These are phyloP conservation scores for Xylariales sp. DNA, from an alignment of 2,329 filamentous ascomycete species.

Conservation along the genomic window DNA sequence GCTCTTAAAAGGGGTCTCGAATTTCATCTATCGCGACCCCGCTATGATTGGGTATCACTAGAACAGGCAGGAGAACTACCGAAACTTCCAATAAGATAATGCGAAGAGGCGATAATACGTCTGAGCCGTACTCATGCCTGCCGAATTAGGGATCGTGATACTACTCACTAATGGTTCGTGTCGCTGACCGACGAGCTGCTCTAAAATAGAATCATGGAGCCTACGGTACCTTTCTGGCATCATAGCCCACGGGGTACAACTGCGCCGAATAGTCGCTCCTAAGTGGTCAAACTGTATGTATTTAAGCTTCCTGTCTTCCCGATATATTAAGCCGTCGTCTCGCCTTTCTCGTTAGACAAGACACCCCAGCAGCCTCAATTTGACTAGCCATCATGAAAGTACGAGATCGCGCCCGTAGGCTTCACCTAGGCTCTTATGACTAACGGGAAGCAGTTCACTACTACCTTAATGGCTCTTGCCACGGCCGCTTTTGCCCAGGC, in stretches of 20 bases:
- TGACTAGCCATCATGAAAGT: constrained; percentile 27
- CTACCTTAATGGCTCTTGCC: constrained; percentile 29
- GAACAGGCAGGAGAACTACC: constrained; percentile 27
- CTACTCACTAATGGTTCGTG: constrained; percentile 8
- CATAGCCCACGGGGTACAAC: neutral
- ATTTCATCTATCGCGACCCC: constrained; percentile 17
- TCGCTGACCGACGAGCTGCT: constrained; percentile 29
- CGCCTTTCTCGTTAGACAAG: neutral
- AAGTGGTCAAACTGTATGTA: neutral
- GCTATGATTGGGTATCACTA: constrained; percentile 10
- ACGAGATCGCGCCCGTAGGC: neutral
- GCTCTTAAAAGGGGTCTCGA: neutral
- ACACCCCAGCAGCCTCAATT: neutral
- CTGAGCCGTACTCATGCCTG: constrained; percentile 10
- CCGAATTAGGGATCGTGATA: constrained; percentile 26
- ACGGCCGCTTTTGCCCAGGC: constrained; percentile 23
- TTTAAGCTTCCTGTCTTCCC: constrained; percentile 10
- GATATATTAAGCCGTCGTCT: neutral
- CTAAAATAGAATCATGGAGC: constrained; percentile 9
- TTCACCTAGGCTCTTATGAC: neutral
- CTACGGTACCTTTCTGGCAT: neutral
- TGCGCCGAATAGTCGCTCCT: neutral
- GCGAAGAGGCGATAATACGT: neutral
- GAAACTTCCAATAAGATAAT: constrained; percentile 18
- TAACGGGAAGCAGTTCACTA: constrained; percentile 27